Evolutionary conservation across 495 filamentous ascomycete genomes (phyloP).

Genomic region (Neurospora africana): DNA sequence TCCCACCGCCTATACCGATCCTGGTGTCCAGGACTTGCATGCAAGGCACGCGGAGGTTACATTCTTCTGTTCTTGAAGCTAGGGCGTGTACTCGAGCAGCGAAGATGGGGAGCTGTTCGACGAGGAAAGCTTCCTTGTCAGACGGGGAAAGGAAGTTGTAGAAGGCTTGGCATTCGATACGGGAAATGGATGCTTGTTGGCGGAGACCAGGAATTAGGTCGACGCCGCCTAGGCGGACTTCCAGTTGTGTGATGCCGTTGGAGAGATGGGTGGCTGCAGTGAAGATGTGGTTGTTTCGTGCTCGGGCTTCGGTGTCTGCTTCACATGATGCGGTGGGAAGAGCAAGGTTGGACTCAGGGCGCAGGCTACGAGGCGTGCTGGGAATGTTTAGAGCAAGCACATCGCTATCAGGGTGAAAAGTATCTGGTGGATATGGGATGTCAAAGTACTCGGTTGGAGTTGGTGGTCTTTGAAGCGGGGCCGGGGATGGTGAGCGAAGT

Average conservation of each 20-base stretch:
- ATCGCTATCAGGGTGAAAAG: neutral
- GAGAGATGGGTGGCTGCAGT: neutral
- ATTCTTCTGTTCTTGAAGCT: neutral
- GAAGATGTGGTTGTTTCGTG: neutral
- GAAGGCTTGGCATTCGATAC: neutral
- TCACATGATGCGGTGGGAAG: neutral
- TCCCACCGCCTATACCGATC: neutral
- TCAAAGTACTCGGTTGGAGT: neutral
- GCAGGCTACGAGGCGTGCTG: neutral
- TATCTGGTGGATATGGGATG: neutral
- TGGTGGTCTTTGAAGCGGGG: neutral
- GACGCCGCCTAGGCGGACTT: neutral
- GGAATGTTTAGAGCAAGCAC: neutral
- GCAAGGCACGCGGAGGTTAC: rapidly evolving
- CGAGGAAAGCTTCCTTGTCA: neutral
- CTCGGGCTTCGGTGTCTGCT: neutral
- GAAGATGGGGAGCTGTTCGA: neutral
- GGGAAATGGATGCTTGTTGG: neutral
- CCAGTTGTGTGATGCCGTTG: neutral
- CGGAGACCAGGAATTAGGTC: neutral
- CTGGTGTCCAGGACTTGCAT: neutral
- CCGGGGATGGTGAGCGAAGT: neutral
- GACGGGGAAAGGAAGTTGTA: neutral
- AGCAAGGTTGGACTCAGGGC: neutral
- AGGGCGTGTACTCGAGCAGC: neutral